Percentiles rank a stretch among this genome's conserved stretches.
Conservation (phyloP, 192 early-diverging fungal genomes). For the Coemansia asiatica region DNA sequence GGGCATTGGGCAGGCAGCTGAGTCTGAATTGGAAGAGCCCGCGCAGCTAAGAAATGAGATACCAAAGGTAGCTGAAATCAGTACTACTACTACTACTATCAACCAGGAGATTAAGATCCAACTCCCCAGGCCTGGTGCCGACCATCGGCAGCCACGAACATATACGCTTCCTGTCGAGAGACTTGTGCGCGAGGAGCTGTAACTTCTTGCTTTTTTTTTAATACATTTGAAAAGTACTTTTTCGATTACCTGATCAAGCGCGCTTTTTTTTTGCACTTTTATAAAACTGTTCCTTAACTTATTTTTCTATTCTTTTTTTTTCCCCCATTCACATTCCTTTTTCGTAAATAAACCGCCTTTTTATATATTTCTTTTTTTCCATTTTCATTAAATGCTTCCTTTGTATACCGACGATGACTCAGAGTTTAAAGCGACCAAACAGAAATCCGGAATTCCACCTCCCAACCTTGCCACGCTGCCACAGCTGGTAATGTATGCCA, state of each 20-base stretch:
- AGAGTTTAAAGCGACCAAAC: slow-evolving; percentile 19
- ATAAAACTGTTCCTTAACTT: neutral
- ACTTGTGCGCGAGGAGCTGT: slow-evolving; percentile 16
- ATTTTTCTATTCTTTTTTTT: neutral
- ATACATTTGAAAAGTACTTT: too few relatives aligned
- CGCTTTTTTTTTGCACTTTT: too few relatives aligned
- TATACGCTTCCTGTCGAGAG: slow-evolving; percentile 22
- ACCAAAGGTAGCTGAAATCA: neutral
- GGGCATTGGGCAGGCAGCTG: too few relatives aligned
- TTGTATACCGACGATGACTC: slow-evolving; percentile 41
- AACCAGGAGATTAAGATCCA: slow-evolving; percentile 7
- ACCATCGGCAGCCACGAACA: neutral
- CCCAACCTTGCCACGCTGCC: slow-evolving; percentile 28
- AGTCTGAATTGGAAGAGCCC: neutral
- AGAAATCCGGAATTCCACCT: slow-evolving; percentile 24
- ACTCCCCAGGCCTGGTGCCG: neutral
- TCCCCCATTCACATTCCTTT: neutral
- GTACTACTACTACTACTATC: too few relatives aligned
- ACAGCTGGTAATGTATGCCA: neutral
- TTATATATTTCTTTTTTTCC: neutral
- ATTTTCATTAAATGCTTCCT: neutral
- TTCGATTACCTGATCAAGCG: too few relatives aligned
- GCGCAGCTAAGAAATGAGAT: neutral
- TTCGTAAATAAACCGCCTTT: neutral
- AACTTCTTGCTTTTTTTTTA: neutral